Base-by-base conservation (phyloP, 1,284 basidiomycete species). In the Polyporus tsugae region DNA sequence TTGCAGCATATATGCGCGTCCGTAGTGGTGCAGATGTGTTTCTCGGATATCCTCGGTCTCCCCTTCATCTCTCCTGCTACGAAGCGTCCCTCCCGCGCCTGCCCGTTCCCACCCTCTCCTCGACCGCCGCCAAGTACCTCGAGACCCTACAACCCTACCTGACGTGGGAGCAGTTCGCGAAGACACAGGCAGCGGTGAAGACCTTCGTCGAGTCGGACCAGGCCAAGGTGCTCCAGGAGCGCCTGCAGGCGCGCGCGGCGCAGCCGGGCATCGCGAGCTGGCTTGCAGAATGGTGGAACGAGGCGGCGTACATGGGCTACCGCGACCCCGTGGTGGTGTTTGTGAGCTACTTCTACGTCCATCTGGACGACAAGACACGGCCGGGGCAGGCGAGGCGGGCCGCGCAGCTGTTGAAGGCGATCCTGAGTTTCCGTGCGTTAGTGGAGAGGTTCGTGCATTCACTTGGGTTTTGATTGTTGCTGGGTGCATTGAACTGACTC, bases 241-340 rank as follows among this genome's bases (percentile, higher is more conserved):
- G 97, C 4, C 86, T 99, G 49, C 84, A 95, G 76, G 85, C 87
- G 36, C 88, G 96, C 5, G 95, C 95, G 0, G 81, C 84, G 0
- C 85, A 88, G n/a, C 85, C 87, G 0, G 79, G 79, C 17, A 80
- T 82, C 62, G 88, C 89, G 74, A 97, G 87, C 83, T 99, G 97
- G 97, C 86, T 99, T 41, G 87, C 88, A 65, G 95, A 98, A 67
- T 99, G 97, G 97, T 99, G 97, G 97, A 98, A 99, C 81, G 95
- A 98, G 53, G 88, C 81, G 10, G 97, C 96, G 33, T 95, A 94
- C 78, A 92, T 94, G 91, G 91, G 83, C 5, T 94, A 94, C 76
- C 87, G 95, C 60, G 95, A 98, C 74, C 92, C 97, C 6, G 94
- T 98, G 44, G 92, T 98, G 35, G 95, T 97, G 29, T 95, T 92